Conservation (phyloP, 2,329 filamentous ascomycete genomes). For the Alternaria triticina region DNA sequence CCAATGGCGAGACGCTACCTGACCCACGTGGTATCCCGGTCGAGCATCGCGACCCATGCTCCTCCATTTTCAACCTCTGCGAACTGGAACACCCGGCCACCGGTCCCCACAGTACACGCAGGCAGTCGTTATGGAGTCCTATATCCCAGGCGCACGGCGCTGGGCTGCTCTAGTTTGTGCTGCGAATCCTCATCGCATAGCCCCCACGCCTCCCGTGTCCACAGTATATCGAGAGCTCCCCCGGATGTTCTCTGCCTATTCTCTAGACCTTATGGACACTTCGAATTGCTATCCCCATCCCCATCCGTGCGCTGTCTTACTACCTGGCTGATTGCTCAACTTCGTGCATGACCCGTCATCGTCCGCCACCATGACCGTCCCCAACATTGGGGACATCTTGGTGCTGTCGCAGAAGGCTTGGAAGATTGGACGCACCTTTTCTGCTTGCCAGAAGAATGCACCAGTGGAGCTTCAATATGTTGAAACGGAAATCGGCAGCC, state of each 20-base stretch:
- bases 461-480: slow-evolving; percentile 53
- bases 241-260: slow-evolving; percentile 13
- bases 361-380: slow-evolving; percentile 37
- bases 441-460: slow-evolving; percentile 48
- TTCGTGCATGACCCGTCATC: slow-evolving; percentile 15
- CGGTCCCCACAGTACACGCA: slow-evolving; percentile 10
- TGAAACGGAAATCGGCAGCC: slow-evolving; percentile 50
- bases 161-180: slow-evolving; percentile 21
- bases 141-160: slow-evolving; percentile 31
- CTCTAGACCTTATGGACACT: not conserved
- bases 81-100: slow-evolving; percentile 20
- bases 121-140: slow-evolving; percentile 15
- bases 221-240: slow-evolving; percentile 31
- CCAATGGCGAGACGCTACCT: slow-evolving; percentile 29
- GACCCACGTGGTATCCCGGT: slow-evolving; percentile 31
- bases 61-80: slow-evolving; percentile 18
- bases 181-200: slow-evolving; percentile 13
- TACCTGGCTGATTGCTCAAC: not conserved
- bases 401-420: slow-evolving; percentile 56
- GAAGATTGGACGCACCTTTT: slow-evolving; percentile 55
- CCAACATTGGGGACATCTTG: slow-evolving; percentile 53
- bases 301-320: not conserved
- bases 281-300: not conserved
- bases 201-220: slow-evolving; percentile 29
- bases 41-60: slow-evolving; percentile 12